Base-by-base conservation (phyloP, 2,329 filamentous ascomycete species). In the Calycina herbarum region DNA sequence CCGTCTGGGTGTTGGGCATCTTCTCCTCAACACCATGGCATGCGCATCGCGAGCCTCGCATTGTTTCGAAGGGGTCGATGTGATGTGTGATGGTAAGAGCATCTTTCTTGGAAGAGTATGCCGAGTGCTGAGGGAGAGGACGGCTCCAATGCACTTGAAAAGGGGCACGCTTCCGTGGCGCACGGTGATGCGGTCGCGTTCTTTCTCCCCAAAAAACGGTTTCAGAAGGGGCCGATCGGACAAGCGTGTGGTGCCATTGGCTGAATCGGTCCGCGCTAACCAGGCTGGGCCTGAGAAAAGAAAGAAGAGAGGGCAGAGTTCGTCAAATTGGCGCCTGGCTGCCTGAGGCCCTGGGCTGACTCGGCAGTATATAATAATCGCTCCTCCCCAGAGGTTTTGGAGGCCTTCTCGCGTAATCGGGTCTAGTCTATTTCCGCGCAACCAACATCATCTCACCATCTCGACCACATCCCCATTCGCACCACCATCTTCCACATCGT, bases 341-440 rank as follows among this genome's bases (percentile, higher is more conserved):
- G 51, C 66, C 65, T 66, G 48, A 67, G 65, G 62, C 63, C 8
- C 15, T 5, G 24, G 5, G 35, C n/a, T 13, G 15, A 29, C 62
- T 64, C 64, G 61, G 61, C 38, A 62, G 63, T 65, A 66, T 69
- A 71, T 70, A 70, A 67, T 45, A 24, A 24, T 48, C 60, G 57
- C 64, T 64, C 59, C 61, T 64, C 64, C 68, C 57, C 56, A 57
- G 48, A 51, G 7, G 11, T 48, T 62, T 62, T 62, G 33, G 15
- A 57, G 56, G 62, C 63, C 62, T 67, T 68, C 67, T 67, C 68
- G 70, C 68, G 70, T 68, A 69, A 67, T 64, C 67, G 63, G 68
- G 66, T 64, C 66, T 66, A 66, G 61, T 66, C 65, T 66, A 59
- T 59, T 62, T 64, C 62, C 66, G 51, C 64, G 45, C 10, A 60